Base-by-base conservation (phyloP, 116 monocot species). In the Phalaenopsis hybrid region DNA sequence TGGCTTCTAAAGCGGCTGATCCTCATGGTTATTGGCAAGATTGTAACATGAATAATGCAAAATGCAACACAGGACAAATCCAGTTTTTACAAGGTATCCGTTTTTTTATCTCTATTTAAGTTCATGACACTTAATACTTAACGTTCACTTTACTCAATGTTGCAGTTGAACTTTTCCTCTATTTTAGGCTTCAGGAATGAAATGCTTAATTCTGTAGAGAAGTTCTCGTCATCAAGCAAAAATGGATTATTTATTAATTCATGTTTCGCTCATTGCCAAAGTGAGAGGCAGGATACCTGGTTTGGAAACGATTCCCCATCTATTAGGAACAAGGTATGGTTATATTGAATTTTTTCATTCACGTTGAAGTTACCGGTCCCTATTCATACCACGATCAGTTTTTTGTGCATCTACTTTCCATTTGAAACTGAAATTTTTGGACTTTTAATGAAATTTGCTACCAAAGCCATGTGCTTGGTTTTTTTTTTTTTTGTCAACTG, bases 201-300 rank as follows among this genome's bases (percentile, higher is more conserved):
- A 82, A 96, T 96, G 94, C 82, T 91, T 34, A 79, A 78, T 74
- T 80, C 80, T 5, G 49, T 91, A 25, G 75, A 84, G 45, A 80
- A 57, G 8, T 91, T 94, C 76, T 86, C 86, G 4, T 9, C 33
- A 34, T 81, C 83, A 4, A 78, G 49, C 4, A 61, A 83, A 69
- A 91, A 87, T 72, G 96, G 96, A 57, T 72, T 91, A 44, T 96
- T 89, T 73, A 86, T 96, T n/a, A 94, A 96, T 88, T 94, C 96
- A 41, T 96, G 96, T 79, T 96, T 96, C 77, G 86, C 92, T 33
- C 96, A 96, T 81, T 90, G 94, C 75, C 96, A 94, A 84, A 81
- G 88, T 21, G 89, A 89, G 78, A 70, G 65, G 49, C 92, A 83
- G 75, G 88, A 87, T 50, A 92, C 92, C n/a, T 96, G 96, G 96